These are phyloP conservation scores for Myriosclerotinia curreyana DNA, from an alignment of 2,329 filamentous ascomycete genomes.

Conservation along the genomic window DNA sequence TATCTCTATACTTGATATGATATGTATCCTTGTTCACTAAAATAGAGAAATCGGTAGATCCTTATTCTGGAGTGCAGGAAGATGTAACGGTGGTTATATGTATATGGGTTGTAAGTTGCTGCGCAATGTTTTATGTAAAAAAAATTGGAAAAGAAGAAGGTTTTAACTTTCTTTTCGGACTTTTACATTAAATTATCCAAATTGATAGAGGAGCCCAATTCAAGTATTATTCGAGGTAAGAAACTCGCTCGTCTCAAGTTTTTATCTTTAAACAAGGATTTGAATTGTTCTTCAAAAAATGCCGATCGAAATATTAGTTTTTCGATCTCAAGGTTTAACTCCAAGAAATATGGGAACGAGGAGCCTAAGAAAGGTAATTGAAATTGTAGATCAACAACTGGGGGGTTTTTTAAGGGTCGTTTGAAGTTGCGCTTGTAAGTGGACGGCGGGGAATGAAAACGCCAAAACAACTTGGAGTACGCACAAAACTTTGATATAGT, in stretches of 20 bases:
- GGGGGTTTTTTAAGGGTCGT: not conserved
- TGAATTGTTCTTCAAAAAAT: not conserved
- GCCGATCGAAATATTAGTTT: constrained; percentile 13
- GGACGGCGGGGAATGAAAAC: not conserved
- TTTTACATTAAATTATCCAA: constrained; percentile 14
- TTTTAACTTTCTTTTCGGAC: not conserved
- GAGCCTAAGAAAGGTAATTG: not conserved
- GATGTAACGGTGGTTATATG: constrained; percentile 7
- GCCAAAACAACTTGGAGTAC: too few species aligned
- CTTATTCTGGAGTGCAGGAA: constrained; percentile 15
- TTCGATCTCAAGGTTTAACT: constrained; percentile 10
- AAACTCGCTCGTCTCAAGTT: constrained; percentile 10
- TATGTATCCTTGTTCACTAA: constrained; percentile 13
- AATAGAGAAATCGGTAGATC: constrained; percentile 16
- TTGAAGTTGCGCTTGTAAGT: not conserved
- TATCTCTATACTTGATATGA: constrained; percentile 2
- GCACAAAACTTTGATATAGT: constrained; percentile 5
- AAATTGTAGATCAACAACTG: constrained; percentile 5
- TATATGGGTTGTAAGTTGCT: not conserved
- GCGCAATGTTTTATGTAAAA: too few species aligned
- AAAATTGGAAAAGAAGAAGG: constrained; percentile 1
- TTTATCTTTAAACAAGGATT: not conserved
- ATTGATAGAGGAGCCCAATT: constrained; percentile 3
- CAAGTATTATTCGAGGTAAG: constrained; percentile 9
- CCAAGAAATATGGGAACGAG: constrained; percentile 2